Percentiles rank a stretch among this genome's conserved stretches.
These are phyloP conservation scores for Sugiyamaella novakii DNA, from an alignment of 1,139 yeast genomes.

Conservation along the genomic window DNA sequence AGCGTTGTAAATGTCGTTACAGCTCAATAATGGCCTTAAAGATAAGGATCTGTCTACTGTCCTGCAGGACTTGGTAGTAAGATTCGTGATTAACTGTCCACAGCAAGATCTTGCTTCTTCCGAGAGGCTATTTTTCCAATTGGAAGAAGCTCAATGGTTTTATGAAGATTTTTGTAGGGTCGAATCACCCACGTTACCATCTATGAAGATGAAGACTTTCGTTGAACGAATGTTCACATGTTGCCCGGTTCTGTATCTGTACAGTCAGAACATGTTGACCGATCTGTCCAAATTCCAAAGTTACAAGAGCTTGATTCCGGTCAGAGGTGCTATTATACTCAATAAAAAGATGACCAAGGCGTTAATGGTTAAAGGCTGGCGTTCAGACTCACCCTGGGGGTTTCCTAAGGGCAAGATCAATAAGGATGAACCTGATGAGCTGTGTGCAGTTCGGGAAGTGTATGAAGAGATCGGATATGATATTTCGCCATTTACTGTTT, in stretches of 20 bases:
- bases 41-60: constrained; percentile 64
- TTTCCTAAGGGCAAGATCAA: constrained; percentile 97
- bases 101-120: constrained; percentile 83
- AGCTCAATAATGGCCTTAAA: constrained; percentile 32
- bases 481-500: constrained; percentile 64
- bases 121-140: constrained; percentile 87
- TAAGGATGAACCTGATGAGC: constrained; percentile 86
- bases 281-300: constrained; percentile 58
- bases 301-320: constrained; percentile 91
- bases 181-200: constrained; percentile 74
- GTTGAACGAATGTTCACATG: constrained; percentile 69
- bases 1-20: constrained; percentile 39
- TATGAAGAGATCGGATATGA: constrained; percentile 96
- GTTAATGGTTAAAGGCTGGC: constrained; percentile 82
- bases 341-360: constrained; percentile 71
- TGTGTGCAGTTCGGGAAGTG: constrained; percentile 93
- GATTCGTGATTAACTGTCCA: constrained; percentile 91
- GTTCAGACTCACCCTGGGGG: constrained; percentile 80
- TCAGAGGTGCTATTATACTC: constrained; percentile 90
- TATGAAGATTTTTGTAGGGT: constrained; percentile 82
- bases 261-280: constrained; percentile 32
- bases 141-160: constrained; percentile 99
- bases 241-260: constrained; percentile 65
- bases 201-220: constrained; percentile 78
- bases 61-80: constrained; percentile 81